Conservation (phyloP, 352 stramenopile genomes). For the Halophytophthora polymorphica region DNA sequence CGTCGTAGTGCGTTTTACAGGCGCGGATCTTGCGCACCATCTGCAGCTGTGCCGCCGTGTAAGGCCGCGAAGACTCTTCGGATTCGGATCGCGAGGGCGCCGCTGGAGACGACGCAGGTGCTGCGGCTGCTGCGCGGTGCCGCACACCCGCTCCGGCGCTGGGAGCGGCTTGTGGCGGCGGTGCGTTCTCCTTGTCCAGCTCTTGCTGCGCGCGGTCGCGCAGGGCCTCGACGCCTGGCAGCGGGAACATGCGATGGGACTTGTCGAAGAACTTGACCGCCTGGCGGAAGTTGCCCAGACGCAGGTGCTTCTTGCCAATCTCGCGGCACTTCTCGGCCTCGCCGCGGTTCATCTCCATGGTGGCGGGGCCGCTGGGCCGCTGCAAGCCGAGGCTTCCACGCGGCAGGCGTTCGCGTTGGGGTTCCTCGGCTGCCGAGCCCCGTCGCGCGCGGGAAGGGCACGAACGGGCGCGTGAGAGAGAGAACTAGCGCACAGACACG, state of each 20-base stretch:
- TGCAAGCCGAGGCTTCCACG: background rate
- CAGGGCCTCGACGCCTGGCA: slow-evolving; percentile 83
- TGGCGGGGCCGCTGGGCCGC: background rate
- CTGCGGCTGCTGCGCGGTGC: slow-evolving; percentile 24
- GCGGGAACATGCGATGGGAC: slow-evolving; percentile 85
- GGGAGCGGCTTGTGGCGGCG: slow-evolving; percentile 19
- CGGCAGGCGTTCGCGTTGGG: background rate
- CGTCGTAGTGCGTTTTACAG: slow-evolving; percentile 89
- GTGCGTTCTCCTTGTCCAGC: slow-evolving; percentile 39
- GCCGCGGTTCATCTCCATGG: slow-evolving; percentile 91
- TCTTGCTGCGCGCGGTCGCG: slow-evolving; percentile 66
- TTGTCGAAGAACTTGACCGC: slow-evolving; percentile 93
- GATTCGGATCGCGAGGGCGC: slow-evolving; percentile 32
- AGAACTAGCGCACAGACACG: slow-evolving; percentile 1
- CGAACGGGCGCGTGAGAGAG: slow-evolving; percentile 6
- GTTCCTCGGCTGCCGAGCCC: slow-evolving; percentile 6
- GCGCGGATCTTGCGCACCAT: slow-evolving; percentile 87
- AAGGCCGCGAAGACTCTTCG: slow-evolving; percentile 50
- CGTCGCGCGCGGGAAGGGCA: slow-evolving; percentile 7
- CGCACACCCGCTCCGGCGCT: slow-evolving; percentile 16
- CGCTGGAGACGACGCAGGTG: slow-evolving; percentile 7
- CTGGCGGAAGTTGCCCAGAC: slow-evolving; percentile 81
- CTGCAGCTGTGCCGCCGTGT: slow-evolving; percentile 76
- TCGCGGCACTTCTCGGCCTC: slow-evolving; percentile 92
- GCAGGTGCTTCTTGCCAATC: slow-evolving; percentile 85